Percentiles rank a stretch among this genome's conserved stretches.
These are phyloP conservation scores for Kokia cookei DNA, from an alignment of 441 rosid genomes.

Conservation along the genomic window DNA sequence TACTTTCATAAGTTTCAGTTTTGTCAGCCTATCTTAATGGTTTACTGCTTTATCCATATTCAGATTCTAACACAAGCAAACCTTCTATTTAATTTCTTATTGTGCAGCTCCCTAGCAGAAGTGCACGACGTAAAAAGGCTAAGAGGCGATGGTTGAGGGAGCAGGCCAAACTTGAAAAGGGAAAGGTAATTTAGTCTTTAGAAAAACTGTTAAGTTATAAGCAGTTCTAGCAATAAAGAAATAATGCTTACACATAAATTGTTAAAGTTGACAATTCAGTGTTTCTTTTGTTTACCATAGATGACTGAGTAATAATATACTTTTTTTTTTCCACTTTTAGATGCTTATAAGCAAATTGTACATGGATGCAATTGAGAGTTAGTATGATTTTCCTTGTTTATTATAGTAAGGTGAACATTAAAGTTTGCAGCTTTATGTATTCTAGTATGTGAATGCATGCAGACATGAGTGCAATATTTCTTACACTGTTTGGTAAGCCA, in stretches of 20 bases:
- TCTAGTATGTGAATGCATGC: neutral
- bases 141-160: constrained; percentile 74
- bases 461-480: neutral
- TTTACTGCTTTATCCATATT: constrained; percentile 10
- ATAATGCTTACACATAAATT: neutral
- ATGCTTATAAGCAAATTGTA: neutral
- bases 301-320: neutral
- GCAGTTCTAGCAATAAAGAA: neutral
- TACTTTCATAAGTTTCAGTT: neutral
- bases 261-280: neutral
- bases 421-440: neutral
- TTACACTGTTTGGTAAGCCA: neutral
- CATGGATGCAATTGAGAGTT: neutral
- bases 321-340: neutral
- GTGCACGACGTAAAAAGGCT: constrained; percentile 86
- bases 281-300: neutral
- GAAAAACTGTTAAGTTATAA: neutral
- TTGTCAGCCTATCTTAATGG: constrained; percentile 11
- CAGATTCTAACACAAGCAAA: constrained; percentile 5
- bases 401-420: neutral
- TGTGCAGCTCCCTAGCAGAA: constrained; percentile 68
- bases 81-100: constrained; percentile 10
- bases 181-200: constrained; percentile 38
- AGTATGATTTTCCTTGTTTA: neutral
- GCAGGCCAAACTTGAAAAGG: constrained; percentile 47